Conservation (phyloP, 2,329 filamentous ascomycete genomes). For the Aureobasidium sp. region DNA sequence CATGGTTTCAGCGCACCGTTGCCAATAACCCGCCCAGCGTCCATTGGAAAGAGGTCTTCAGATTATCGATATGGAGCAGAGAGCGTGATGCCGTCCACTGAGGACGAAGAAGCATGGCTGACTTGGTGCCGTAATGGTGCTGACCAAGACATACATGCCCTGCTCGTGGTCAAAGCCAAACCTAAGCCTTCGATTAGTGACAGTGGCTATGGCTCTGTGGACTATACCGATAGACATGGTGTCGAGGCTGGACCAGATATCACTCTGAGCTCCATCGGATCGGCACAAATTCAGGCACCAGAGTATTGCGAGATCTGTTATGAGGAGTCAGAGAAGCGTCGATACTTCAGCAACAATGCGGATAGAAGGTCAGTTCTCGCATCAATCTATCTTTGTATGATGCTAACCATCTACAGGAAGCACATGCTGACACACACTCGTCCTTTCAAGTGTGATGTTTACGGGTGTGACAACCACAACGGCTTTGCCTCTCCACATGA, state of each 20-base stretch:
- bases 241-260: not conserved
- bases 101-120: not conserved
- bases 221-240: not conserved
- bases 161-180: not conserved
- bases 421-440: slow-evolving; percentile 11
- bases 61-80: not conserved
- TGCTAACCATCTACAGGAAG: not conserved
- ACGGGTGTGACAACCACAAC: slow-evolving; percentile 3
- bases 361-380: not conserved
- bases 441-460: slow-evolving; percentile 9
- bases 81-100: not conserved
- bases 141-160: not conserved
- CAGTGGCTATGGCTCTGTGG: slow-evolving; percentile 5
- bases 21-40: not conserved
- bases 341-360: slow-evolving; percentile 12
- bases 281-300: not conserved
- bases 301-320: slow-evolving; percentile 4
- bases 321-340: not conserved
- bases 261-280: not conserved
- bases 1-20: not conserved
- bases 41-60: not conserved
- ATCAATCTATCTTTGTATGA: not conserved
- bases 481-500: slow-evolving; percentile 14
- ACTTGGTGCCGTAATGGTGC: not conserved
- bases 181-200: not conserved